Conservation (phyloP, 208 protist genomes). For the Sergeia podlipaevii region DNA sequence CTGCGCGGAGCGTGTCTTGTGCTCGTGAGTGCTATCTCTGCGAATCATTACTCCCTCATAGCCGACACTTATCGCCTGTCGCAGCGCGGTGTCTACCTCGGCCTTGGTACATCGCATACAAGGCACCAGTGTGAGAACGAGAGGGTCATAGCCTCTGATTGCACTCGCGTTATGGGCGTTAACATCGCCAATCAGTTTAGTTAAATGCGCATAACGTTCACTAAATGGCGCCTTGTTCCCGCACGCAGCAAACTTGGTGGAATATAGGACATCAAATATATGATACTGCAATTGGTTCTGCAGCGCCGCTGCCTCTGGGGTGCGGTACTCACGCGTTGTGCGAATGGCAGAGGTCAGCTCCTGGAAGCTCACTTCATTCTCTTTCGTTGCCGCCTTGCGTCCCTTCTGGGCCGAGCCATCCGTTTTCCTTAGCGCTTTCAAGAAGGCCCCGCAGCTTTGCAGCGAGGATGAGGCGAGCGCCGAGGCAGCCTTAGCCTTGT, state of each 20-base stretch:
- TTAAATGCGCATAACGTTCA: conserved; percentile 40
- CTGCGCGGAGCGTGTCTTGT: not conserved
- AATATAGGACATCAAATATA: conserved; percentile 84
- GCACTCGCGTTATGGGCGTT: conserved; percentile 8
- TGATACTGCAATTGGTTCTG: conserved; percentile 79
- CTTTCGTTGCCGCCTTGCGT: not conserved
- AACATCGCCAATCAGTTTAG: conserved; percentile 16
- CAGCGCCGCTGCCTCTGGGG: conserved; percentile 45
- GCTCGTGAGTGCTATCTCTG: conserved; percentile 18
- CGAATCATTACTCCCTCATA: conserved; percentile 89
- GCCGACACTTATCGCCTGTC: conserved; percentile 42
- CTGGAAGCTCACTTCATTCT: conserved; percentile 58
- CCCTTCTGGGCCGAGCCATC: not conserved
- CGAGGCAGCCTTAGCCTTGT: conserved; percentile 16
- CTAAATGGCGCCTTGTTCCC: conserved; percentile 29
- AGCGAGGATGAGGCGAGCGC: too few relatives aligned
- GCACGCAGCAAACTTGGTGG: conserved; percentile 20
- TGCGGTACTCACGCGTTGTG: conserved; percentile 50
- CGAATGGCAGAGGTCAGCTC: conserved; percentile 74
- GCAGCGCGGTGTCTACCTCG: conserved; percentile 33
- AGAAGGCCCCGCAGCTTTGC: too few relatives aligned
- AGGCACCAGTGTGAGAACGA: conserved; percentile 51
- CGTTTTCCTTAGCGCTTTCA: too few relatives aligned
- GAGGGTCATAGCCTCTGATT: conserved; percentile 11
- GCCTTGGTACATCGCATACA: conserved; percentile 23